Evolutionary conservation across 2,329 filamentous ascomycete genomes (phyloP).

Genomic region (Tetracladium maxilliforme): DNA sequence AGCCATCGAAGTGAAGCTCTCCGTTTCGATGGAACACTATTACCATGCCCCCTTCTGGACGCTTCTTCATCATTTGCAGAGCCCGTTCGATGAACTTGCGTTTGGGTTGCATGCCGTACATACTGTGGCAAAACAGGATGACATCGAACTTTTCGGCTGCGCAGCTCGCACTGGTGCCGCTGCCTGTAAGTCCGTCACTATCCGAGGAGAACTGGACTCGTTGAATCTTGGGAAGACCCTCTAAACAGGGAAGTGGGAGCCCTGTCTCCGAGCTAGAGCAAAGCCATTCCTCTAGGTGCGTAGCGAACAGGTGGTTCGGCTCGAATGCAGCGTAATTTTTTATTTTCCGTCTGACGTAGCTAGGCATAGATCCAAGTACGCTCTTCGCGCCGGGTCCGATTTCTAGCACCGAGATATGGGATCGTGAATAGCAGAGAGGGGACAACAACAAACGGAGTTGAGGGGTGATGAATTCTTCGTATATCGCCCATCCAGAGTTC

Average conservation of each 20-base stretch:
- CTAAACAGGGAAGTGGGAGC: conserved; percentile 23
- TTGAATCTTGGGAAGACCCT: conserved; percentile 21
- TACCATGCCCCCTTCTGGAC: conserved; percentile 24
- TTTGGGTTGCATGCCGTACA: conserved; percentile 43
- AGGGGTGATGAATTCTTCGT: too few relatives aligned
- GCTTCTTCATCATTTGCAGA: conserved; percentile 28
- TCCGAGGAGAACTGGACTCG: conserved; percentile 21
- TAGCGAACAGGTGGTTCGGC: conserved; percentile 30
- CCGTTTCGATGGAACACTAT: conserved; percentile 39
- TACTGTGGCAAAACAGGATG: conserved; percentile 47
- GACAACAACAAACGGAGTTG: too few relatives aligned
- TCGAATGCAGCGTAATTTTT: conserved; percentile 38
- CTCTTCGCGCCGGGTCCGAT: conserved; percentile 43
- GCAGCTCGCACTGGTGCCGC: conserved; percentile 8
- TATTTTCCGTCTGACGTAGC: conserved; percentile 23
- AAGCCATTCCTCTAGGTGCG: conserved; percentile 26
- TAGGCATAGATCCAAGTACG: conserved; percentile 33
- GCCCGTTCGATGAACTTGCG: conserved; percentile 26
- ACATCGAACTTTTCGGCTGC: conserved; percentile 30
- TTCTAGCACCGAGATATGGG: conserved; percentile 36
- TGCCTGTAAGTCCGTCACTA: conserved; percentile 7
- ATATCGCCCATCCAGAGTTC: too few relatives aligned
- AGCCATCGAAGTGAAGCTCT: conserved; percentile 24
- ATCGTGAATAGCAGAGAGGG: conserved; percentile 24
- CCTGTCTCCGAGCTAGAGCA: conserved; percentile 10